Percentiles rank a stretch among this genome's conserved stretches.
phyloP scores from a whole-genome alignment of 805 yeast species.

The Ogataea nakhonphanomensis region DNA sequence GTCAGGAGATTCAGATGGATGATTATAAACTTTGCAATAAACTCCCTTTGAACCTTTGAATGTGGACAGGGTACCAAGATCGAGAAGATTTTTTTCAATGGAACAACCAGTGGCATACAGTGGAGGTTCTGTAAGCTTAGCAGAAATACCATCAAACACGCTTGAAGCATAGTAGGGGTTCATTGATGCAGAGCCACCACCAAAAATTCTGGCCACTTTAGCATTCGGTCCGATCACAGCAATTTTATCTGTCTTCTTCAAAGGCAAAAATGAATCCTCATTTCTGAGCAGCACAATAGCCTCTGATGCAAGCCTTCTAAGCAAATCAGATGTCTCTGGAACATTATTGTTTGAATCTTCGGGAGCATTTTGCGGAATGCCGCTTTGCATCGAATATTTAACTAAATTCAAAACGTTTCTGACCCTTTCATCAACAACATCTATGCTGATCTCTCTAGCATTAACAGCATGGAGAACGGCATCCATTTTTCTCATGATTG shows the following conservation, averaged over 20 bases:
- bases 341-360: slow-evolving; percentile 42
- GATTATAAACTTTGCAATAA: slow-evolving; percentile 26
- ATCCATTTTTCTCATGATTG: slow-evolving; percentile 42
- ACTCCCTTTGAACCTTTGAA: slow-evolving; percentile 28
- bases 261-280: slow-evolving; percentile 44
- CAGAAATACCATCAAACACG: slow-evolving; percentile 15
- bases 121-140: slow-evolving; percentile 25
- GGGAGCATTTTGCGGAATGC: slow-evolving; percentile 41
- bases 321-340: slow-evolving; percentile 42
- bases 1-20: slow-evolving; percentile 24
- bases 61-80: slow-evolving; percentile 16
- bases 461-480: slow-evolving; percentile 41
- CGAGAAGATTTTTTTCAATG: slow-evolving; percentile 15
- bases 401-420: slow-evolving; percentile 47
- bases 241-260: slow-evolving; percentile 38
- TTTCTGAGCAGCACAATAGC: slow-evolving; percentile 58
- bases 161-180: slow-evolving; percentile 22
- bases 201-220: slow-evolving; percentile 45
- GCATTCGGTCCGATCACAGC: slow-evolving; percentile 64
- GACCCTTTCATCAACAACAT: slow-evolving; percentile 46
- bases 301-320: slow-evolving; percentile 47
- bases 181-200: slow-evolving; percentile 60
- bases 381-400: slow-evolving; percentile 39
- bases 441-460: slow-evolving; percentile 40
- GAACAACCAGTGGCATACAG: slow-evolving; percentile 36